Evolutionary conservation across 257 asterid genomes (phyloP).

Genomic region (Eucommia ulmoides): DNA sequence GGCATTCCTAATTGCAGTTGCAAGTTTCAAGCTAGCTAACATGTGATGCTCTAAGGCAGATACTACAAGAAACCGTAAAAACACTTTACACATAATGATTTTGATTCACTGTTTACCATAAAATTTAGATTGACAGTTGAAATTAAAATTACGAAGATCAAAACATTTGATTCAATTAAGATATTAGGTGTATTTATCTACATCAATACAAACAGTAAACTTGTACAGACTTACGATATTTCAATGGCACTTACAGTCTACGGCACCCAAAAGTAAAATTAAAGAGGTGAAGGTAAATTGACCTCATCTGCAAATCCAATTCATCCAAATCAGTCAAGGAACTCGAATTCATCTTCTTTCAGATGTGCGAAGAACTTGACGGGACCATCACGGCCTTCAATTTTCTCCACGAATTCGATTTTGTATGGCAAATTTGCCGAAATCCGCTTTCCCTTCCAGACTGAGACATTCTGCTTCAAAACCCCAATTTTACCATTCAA

Average conservation of each 20-base stretch:
- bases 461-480: background rate
- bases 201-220: background rate
- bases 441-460: background rate
- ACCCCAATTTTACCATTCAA: background rate
- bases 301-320: background rate
- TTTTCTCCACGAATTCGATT: background rate
- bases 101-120: no score
- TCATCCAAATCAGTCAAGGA: background rate
- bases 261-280: background rate
- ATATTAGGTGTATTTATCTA: background rate
- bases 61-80: no score
- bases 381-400: background rate
- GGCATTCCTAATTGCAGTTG: no score
- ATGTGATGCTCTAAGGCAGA: no score
- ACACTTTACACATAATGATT: no score
- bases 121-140: no score
- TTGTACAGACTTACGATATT: background rate
- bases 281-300: background rate
- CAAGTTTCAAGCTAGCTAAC: no score
- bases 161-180: no score
- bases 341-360: constrained; percentile 2
- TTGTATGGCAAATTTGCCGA: background rate
- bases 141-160: no score
- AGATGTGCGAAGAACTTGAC: background rate
- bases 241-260: background rate